Evolutionary conservation across 805 yeast genomes (phyloP), one percentile per base, ranked within the genome.

Genomic region (Zygoascus biomembranicola): DNA sequence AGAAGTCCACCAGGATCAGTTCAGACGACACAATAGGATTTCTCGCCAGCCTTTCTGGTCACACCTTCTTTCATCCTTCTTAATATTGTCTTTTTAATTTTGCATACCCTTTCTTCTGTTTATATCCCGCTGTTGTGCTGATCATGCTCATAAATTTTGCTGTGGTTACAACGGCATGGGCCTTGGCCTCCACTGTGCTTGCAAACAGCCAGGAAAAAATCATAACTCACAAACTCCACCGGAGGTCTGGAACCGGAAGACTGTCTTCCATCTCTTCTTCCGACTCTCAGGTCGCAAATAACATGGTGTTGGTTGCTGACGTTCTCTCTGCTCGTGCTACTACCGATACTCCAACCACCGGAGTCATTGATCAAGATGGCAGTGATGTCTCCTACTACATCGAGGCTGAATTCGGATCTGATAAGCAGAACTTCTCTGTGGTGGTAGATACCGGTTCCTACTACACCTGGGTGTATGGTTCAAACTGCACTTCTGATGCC

Each of bases 381-480:
- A 49, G 59, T 9, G 69, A 66, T 49, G 58, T 65, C 19, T 59
- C 68, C 2, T 66, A 66, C 57, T 63, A 49, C 51, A 50, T 66
- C 28, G 54, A 59, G 37, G 50, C 63, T 13, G 44, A 51, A 20
- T 43, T 66, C 14, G 70, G 70, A 26, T 47, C 61, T 11, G 52
- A 43, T 10, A 44, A 50, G 9, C 63, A 63, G n/a, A 68, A 68
- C 32, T 80, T 74, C 59, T 78, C 79, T 5, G 66, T 83, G 42
- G 71, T 83, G 18, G 67, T 83, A 16, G 88, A 83, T 64, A 83
- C 88, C 0, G 87, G 85, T 6, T 79, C 85, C 28, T 81, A 82
- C 16, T 77, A 81, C 54, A 63, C 81, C 1, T 83, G 88, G 88
- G 73, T 83, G 2, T 81, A 80, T 62, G 81, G 79, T 48, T 63